Percentiles rank a stretch among this genome's conserved stretches.
These are phyloP conservation scores for Elsinoe necatrix DNA, from an alignment of 2,329 filamentous ascomycete genomes.

Conservation along the genomic window DNA sequence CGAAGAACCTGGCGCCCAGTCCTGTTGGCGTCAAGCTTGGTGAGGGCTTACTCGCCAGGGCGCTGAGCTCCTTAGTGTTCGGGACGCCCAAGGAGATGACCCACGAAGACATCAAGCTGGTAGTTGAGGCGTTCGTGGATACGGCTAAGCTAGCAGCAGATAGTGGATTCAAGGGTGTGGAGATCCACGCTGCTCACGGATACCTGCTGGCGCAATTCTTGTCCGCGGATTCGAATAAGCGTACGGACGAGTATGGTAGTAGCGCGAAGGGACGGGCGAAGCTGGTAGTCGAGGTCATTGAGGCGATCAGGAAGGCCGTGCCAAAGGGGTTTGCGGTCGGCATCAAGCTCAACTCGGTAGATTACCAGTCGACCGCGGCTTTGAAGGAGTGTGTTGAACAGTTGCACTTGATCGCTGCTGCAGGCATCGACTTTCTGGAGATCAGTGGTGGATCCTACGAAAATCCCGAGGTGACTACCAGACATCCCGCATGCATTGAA, in stretches of 20 bases:
- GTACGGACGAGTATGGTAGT: constrained; percentile 43
- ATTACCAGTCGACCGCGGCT: constrained; percentile 29
- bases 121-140: constrained; percentile 46
- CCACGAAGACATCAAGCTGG: constrained; percentile 44
- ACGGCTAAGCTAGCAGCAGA: constrained; percentile 44
- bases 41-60: background rate
- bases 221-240: constrained; percentile 37
- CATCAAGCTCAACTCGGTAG: constrained; percentile 46
- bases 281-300: constrained; percentile 40
- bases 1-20: constrained; percentile 39
- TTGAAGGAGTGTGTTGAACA: constrained; percentile 50
- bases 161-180: constrained; percentile 45
- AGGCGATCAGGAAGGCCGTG: constrained; percentile 35
- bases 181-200: constrained; percentile 47
- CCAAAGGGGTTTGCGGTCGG: constrained; percentile 38
- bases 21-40: constrained; percentile 39
- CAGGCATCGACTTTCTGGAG: constrained; percentile 58
- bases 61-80: constrained; percentile 27
- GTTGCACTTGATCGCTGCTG: constrained; percentile 41
- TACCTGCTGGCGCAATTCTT: constrained; percentile 40
- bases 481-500: background rate
- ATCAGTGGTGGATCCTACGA: constrained; percentile 50
- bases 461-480: constrained; percentile 30
- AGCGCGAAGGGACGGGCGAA: constrained; percentile 38
- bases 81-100: constrained; percentile 52